Conservation (phyloP, 2,329 filamentous ascomycete genomes). For the Colletotrichum lindemuthianum region DNA sequence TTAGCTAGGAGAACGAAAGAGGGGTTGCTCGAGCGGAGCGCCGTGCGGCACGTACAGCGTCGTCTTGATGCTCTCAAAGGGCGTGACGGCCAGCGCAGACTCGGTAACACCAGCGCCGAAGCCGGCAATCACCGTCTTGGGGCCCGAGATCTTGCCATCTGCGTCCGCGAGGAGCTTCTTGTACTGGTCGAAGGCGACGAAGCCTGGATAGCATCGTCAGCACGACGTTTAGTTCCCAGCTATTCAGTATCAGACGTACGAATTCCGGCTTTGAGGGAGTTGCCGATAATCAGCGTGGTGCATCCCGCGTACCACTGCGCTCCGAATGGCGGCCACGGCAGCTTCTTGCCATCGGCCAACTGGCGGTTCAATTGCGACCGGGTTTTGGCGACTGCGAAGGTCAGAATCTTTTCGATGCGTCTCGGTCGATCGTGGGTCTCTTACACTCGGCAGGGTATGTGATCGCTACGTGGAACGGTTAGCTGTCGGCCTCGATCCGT, state of each 20-base stretch:
- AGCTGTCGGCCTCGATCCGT: conserved; percentile 34
- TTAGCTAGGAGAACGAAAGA: not conserved
- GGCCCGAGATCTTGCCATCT: conserved; percentile 88
- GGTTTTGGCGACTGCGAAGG: conserved; percentile 83
- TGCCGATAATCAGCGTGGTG: conserved; percentile 95
- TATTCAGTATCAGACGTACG: conserved; percentile 63
- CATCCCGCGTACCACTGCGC: conserved; percentile 97
- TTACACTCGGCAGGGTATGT: conserved; percentile 94
- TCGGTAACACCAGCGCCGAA: conserved; percentile 96
- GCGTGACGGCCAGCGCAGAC: conserved; percentile 91
- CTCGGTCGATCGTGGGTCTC: conserved; percentile 42
- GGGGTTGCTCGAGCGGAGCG: conserved; percentile 17
- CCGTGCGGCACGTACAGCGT: conserved; percentile 69
- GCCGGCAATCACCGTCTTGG: conserved; percentile 89
- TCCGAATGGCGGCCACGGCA: conserved; percentile 95
- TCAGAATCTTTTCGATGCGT: conserved; percentile 27
- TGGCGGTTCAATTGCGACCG: conserved; percentile 90
- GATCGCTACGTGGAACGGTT: conserved; percentile 65
- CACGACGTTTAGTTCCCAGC: no score
- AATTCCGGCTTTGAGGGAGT: conserved; percentile 95
- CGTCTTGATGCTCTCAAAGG: conserved; percentile 98
- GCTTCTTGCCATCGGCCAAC: conserved; percentile 82
- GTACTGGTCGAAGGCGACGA: conserved; percentile 96
- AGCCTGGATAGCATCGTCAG: conserved; percentile 62
- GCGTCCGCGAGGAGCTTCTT: conserved; percentile 84